Base-by-base conservation (phyloP, 202 grass and related monocot genomes). In the Carex sylvatica region DNA sequence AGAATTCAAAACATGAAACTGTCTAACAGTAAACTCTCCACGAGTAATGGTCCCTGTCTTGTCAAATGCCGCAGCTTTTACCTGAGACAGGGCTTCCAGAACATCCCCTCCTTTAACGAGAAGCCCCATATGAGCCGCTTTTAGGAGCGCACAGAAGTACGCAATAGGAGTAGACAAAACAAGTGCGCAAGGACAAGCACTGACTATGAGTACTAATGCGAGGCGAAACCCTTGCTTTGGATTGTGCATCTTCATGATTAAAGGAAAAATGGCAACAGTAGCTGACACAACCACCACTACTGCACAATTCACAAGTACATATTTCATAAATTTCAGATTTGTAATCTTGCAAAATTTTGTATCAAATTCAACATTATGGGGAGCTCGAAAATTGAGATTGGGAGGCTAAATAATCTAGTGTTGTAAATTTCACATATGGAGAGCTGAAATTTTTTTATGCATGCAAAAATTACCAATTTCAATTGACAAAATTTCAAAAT, bases 161-260 rank as follows among this genome's bases (percentile, higher is more conserved):
- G 91, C 91, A 3, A 91, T 85, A 2, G 91, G 94, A 58, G 94
- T 97, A 9, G 94, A 97, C 19, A 93, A 90, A 58, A 97, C 91
- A 82, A 93, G 79, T 33, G 91, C 89, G n/a, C 91, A 97, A 1
- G 93, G 91, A 85, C 93, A 97, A 65, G 94, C 89, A 82, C 94
- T 93, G 61, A 97, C 94, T 16, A 93, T 78, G 8, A 97, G 74
- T 15, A 97, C 89, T 1, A 97, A n/a, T 1, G 91, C 89, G 6
- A 93, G 69, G 42, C 46, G 58, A 46, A 88, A 77, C 89, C 91
- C 92, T 0, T 55, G 65, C 11, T 79, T 46, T 20, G 85, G 61
- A 77, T 93, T 69, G 0, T 26, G 16, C 40, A 83, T 82, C 69
- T 87, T 61, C 1, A 81, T 42, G 24, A 89, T 3, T 31, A 73